Evolutionary conservation across 2,329 filamentous ascomycete genomes (phyloP), one percentile per base, ranked within the genome.

Genomic region (Calycina marina): DNA sequence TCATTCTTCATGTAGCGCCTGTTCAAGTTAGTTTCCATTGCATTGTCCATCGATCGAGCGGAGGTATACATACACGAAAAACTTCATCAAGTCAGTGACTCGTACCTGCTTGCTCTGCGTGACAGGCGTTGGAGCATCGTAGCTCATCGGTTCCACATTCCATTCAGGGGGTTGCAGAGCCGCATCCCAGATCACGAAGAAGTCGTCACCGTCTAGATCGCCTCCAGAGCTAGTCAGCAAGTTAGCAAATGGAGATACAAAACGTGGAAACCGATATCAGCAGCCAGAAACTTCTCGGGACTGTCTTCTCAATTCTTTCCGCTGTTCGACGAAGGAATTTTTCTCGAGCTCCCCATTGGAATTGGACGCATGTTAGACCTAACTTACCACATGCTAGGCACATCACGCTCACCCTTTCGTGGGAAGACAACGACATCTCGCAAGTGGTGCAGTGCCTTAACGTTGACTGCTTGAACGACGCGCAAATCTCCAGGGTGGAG

Each of bases 331-430:
- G n/a, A n/a, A n/a, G n/a, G n/a, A n/a, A n/a, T n/a, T n/a, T n/a
- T n/a, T n/a, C n/a, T n/a, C n/a, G n/a, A n/a, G n/a, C n/a, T n/a
- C n/a, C n/a, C n/a, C n/a, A n/a, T n/a, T n/a, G n/a, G n/a, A n/a
- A n/a, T n/a, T n/a, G n/a, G n/a, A n/a, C n/a, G n/a, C n/a, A n/a
- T n/a, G n/a, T n/a, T n/a, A n/a, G n/a, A n/a, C n/a, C n/a, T n/a
- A n/a, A n/a, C n/a, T n/a, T n/a, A n/a, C n/a, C 90, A 85, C 88
- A 96, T 96, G 47, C 80, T 85, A 1, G 86, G 74, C 14, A 98
- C 59, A 40, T 93, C 84, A 11, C 79, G 67, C 48, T 94, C 84
- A 0, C 88, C 88, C 0, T 62, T 77, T 20, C 81, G 72, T 1
- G 90, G 83, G 30, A 98, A 77, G 0, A 96, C 85, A 1, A 96